Base-by-base conservation (phyloP, 2,329 filamentous ascomycete species). In the Curvularia hawaiiensis region DNA sequence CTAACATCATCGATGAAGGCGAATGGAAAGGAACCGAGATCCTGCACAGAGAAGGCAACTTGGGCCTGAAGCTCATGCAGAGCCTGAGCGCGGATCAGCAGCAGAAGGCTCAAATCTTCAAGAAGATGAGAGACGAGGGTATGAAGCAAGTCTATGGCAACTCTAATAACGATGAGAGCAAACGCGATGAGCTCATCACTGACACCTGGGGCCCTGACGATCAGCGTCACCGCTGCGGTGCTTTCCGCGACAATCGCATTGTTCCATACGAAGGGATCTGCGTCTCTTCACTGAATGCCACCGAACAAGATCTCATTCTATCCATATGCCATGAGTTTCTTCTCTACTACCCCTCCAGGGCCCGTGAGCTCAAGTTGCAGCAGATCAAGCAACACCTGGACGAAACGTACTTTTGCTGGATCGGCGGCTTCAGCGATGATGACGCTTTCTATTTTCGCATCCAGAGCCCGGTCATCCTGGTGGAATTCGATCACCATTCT, bases 381-480 rank as follows among this genome's bases (percentile, higher is more conserved):
- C 80, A 87, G 39, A 80, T 88, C 46, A 79, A 80, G 50, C 68
- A 73, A 3, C 83, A 84, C 71, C 85, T 89, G 54, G 67, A 77
- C n/a, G 88, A 92, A 79, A 93, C 90, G 5, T 90, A 90, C 68
- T 93, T 91, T 70, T 85, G 84, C 70, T 94, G 90, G 89, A 92
- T 93, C 52, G 90, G 90, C 4, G 86, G 85, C 0, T 90, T 79
- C 59, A 85, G 81, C 0, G 81, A 90, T 50, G 76, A 84, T 0
- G 89, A 92, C 71, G 80, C 90, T 0, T 94, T 91, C 67, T 94
- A 93, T 74, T 94, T 88, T 67, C 83, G 90, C 0, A 83, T 94
- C 3, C 90, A 94, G 75, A 91, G 85, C 62, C 90, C 90, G 0
- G 89, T 93, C 0, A 79, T 91, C 0, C 78, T 93, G 2, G 79